Evolutionary conservation across 352 stramenopile genomes (phyloP), one percentile per base, ranked within the genome.

Genomic region (Phytopythium delawarense): DNA sequence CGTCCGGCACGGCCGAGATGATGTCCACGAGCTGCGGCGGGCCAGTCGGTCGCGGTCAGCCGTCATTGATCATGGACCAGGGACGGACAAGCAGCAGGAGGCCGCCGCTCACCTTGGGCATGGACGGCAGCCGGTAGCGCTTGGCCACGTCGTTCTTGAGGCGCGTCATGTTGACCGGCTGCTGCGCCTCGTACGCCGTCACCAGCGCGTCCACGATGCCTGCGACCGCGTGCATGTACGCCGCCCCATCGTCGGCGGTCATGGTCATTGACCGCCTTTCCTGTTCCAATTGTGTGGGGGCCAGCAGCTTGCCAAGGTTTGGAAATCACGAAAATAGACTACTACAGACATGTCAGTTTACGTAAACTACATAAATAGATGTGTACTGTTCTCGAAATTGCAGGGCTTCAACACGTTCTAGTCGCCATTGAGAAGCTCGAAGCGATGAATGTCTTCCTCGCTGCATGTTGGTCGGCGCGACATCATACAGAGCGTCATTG

Each of bases 191-290:
- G 65, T 97, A 98, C 6, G 92, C 91, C 23, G 78, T 69, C 46
- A 98, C 97, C 20, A 98, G 71, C 52, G 89, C 87, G 61, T 96
- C 84, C 16, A 98, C 92, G 62, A 98, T 96, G 59, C 89, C 82
- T 7, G 89, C 86, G 54, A 98, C 87, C 48, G 88, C 89, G 64
- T 90, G 78, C 58, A 94, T 77, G 60, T 94, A 94, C n/a, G 72
- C 66, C 40, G 72, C 67, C 9, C 52, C 45, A 13, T 63, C 64
- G 25, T 21, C 59, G 4, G 30, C 20, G 6, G 25, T 49, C 30
- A 57, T 40, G 51, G 18, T 3, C 18, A 56, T 54, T n/a, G 8
- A 35, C 18, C 11, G n/a, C 8, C 0, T 32, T 8, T 9, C 46
- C 11, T 9, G 16, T 20, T 7, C 16, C 13, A 54, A 20, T 11